phyloP scores from a whole-genome alignment of 169 alveolate genomes.

The Pseudocohnilembus persalinus region DNA sequence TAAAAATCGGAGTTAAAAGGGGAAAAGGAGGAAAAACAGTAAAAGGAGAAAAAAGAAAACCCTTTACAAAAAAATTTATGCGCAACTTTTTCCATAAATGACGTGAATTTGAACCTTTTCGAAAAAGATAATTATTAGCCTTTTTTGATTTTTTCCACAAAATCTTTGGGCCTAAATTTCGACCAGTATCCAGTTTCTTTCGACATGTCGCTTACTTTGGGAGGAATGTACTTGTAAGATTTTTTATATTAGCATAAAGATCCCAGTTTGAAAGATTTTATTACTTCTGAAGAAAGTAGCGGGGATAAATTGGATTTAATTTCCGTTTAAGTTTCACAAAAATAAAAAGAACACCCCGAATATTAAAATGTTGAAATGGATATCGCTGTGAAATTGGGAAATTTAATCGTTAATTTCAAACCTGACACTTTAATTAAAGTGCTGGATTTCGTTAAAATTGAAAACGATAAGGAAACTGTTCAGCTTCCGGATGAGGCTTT shows the following conservation, averaged over 20 bases:
- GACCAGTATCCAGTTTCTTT: neutral
- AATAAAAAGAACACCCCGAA: conserved; percentile 18
- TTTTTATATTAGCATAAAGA: conserved; percentile 7
- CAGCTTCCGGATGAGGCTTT: no score
- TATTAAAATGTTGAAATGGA: conserved; percentile 15
- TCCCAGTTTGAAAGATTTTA: conserved; percentile 8
- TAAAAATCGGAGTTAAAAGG: neutral
- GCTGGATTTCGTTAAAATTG: conserved; percentile 6
- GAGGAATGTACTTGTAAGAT: conserved; percentile 25
- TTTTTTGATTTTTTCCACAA: conserved; percentile 13
- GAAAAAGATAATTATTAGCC: conserved; percentile 9
- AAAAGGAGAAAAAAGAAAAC: neutral
- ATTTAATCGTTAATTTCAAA: conserved; percentile 9
- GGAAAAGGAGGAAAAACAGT: neutral
- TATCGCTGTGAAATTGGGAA: neutral
- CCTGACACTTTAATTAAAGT: conserved; percentile 25
- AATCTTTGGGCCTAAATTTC: neutral
- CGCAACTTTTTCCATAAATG: conserved; percentile 7
- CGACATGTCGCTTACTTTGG: neutral
- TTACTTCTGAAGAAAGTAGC: neutral
- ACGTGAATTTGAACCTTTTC: neutral
- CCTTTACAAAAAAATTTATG: conserved; percentile 1
- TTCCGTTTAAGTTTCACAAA: neutral
- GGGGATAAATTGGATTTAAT: neutral
- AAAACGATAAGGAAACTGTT: neutral